Conservation (phyloP, 2,329 filamentous ascomycete genomes). For the Didymella arachidicola region DNA sequence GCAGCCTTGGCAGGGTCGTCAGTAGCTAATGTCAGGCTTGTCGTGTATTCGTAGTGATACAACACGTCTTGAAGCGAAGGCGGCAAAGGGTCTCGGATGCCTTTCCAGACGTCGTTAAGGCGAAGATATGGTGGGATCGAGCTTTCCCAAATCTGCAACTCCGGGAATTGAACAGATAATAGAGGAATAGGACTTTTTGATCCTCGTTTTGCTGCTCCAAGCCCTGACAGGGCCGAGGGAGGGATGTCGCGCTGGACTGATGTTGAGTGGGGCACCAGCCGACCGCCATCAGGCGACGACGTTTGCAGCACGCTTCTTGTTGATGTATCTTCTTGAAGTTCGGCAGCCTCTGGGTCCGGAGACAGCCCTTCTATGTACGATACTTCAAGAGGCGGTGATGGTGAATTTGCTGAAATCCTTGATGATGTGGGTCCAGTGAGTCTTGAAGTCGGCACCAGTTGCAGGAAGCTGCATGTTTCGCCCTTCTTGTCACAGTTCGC, state of each 20-base stretch:
- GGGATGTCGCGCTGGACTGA: conserved; percentile 23
- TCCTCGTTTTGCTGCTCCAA: background rate
- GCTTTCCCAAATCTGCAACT: conserved; percentile 10
- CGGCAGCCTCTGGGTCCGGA: background rate
- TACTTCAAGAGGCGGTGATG: conserved; percentile 14
- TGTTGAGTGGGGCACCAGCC: conserved; percentile 7
- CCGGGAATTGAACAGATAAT: conserved; percentile 9
- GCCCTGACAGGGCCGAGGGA: conserved; percentile 10
- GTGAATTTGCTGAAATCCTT: conserved; percentile 16
- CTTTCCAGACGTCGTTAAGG: conserved; percentile 42
- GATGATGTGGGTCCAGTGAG: conserved; percentile 26
- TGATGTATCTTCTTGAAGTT: background rate
- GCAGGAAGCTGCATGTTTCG: conserved; percentile 45
- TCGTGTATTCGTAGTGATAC: conserved; percentile 47
- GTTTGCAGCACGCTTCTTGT: background rate
- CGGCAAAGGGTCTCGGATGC: conserved; percentile 35
- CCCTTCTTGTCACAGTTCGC: conserved; percentile 44
- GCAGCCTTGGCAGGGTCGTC: conserved; percentile 44
- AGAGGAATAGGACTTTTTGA: background rate
- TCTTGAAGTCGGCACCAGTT: conserved; percentile 42
- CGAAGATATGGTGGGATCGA: conserved; percentile 34
- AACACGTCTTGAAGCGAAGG: conserved; percentile 38
- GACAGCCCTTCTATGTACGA: conserved; percentile 20
- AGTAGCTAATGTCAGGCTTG: conserved; percentile 39
- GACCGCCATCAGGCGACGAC: conserved; percentile 12